Evolutionary conservation across 345 rosid genomes (phyloP).

Genomic region (Aquilaria yunnanensis): DNA sequence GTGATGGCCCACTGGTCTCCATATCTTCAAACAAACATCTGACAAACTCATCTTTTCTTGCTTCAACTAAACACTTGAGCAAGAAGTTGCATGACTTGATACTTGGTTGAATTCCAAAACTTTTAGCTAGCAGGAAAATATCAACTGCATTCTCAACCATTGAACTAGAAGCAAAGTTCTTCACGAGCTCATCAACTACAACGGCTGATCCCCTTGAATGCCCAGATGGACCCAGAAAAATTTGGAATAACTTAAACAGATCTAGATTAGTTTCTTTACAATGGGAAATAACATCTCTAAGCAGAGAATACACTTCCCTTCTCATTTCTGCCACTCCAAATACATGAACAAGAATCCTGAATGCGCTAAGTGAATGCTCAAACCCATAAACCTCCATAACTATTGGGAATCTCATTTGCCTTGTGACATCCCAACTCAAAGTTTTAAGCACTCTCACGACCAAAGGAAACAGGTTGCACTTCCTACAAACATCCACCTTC

Average conservation of each 20-base stretch:
- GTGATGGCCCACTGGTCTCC: constrained; percentile 39
- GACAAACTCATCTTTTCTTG: constrained; percentile 17
- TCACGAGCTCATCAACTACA: constrained; percentile 33
- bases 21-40: constrained; percentile 28
- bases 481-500: constrained; percentile 1
- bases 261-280: constrained; percentile 22
- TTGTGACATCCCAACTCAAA: constrained; percentile 33
- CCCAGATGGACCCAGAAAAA: constrained; percentile 25
- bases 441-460: constrained; percentile 38
- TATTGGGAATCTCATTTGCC: constrained; percentile 20
- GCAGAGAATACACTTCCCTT: constrained; percentile 35
- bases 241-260: constrained; percentile 26
- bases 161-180: constrained; percentile 42
- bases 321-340: constrained; percentile 27
- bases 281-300: constrained; percentile 31
- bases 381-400: constrained; percentile 25
- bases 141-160: constrained; percentile 36
- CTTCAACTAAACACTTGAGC: constrained; percentile 46
- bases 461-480: constrained; percentile 16
- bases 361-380: constrained; percentile 22
- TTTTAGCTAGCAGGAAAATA: constrained; percentile 22
- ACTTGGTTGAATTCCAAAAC: constrained; percentile 26
- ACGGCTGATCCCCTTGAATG: constrained; percentile 13
- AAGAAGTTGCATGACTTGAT: constrained; percentile 47
- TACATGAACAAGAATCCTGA: constrained; percentile 26